Percentiles rank a stretch among this genome's conserved stretches.
Evolutionary conservation across 805 yeast genomes (phyloP).

Genomic region (Komagataella phaffii): DNA sequence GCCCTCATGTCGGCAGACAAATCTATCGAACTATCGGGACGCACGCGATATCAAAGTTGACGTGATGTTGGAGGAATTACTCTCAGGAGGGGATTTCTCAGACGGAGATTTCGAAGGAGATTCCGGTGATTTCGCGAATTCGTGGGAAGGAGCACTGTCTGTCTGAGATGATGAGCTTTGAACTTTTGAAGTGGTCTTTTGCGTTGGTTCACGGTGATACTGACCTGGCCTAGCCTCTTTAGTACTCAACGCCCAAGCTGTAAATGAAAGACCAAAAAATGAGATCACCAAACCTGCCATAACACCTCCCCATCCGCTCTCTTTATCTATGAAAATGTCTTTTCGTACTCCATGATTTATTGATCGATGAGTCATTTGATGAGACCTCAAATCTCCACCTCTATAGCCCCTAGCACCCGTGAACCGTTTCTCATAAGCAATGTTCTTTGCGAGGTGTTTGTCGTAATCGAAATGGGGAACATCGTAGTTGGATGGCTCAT

Average conservation of each 20-base stretch:
- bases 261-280: background rate
- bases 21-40: background rate
- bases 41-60: background rate
- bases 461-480: slow-evolving; percentile 53
- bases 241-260: background rate
- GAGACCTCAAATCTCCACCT: slow-evolving; percentile 11
- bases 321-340: slow-evolving; percentile 3
- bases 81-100: background rate
- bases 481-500: slow-evolving; percentile 27
- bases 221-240: background rate
- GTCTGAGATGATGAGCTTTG: background rate
- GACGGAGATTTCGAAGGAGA: background rate
- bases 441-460: slow-evolving; percentile 36
- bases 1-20: background rate
- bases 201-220: background rate
- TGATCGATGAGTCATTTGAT: slow-evolving; percentile 10
- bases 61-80: background rate
- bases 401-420: slow-evolving; percentile 11
- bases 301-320: background rate
- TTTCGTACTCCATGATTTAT: slow-evolving; percentile 10
- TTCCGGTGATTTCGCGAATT: background rate
- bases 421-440: slow-evolving; percentile 25
- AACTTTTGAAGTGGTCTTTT: background rate
- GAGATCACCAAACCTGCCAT: background rate
- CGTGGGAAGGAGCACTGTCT: background rate